phyloP scores from a whole-genome alignment of 441 rosid species.

The Brassica balearica region DNA sequence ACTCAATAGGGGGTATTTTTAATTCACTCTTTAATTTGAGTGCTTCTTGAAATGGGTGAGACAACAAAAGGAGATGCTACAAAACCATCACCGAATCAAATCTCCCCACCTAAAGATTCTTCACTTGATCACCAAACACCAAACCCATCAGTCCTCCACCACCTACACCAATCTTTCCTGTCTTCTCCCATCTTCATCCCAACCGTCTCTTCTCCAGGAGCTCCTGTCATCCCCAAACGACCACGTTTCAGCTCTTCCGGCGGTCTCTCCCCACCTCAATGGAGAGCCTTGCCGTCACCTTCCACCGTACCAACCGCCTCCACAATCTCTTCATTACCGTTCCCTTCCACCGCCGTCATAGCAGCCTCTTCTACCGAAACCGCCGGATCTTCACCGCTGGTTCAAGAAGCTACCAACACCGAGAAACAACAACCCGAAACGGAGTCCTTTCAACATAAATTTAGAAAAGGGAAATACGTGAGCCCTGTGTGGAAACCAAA shows the following conservation, averaged over 20 bases:
- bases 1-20: conserved; percentile 25
- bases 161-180: conserved; percentile 58
- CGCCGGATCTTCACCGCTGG: conserved; percentile 73
- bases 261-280: conserved; percentile 53
- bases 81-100: conserved; percentile 48
- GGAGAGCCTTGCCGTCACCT: conserved; percentile 80
- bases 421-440: conserved; percentile 52
- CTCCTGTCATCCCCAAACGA: conserved; percentile 65
- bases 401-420: conserved; percentile 51
- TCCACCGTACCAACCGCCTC: conserved; percentile 46
- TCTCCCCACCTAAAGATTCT: conserved; percentile 58
- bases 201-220: conserved; percentile 51
- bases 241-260: conserved; percentile 55
- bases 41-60: conserved; percentile 69
- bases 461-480: conserved; percentile 88
- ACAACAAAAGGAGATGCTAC: conserved; percentile 71
- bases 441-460: conserved; percentile 67
- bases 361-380: conserved; percentile 77
- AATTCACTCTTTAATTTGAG: conserved; percentile 42
- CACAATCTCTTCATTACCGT: conserved; percentile 50
- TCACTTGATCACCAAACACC: conserved; percentile 64
- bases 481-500: conserved; percentile 98
- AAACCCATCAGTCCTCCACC: conserved; percentile 46
- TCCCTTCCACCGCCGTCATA: conserved; percentile 43
- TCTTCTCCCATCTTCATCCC: conserved; percentile 69